Evolutionary conservation across 305 asterid genomes (phyloP), one percentile per base, ranked within the genome.

Genomic region (Plantago coronopus): DNA sequence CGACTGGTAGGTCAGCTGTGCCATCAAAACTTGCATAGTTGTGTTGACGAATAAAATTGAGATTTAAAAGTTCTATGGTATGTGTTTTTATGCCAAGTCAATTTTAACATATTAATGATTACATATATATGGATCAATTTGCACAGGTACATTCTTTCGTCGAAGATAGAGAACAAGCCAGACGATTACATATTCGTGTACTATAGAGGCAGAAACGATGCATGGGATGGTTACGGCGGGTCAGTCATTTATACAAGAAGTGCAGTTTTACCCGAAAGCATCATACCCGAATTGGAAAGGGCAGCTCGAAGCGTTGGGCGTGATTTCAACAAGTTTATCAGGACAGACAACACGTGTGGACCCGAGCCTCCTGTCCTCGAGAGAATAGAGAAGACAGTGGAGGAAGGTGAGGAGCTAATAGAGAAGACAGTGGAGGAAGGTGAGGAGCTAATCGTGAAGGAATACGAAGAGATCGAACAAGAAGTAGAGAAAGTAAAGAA

Each of bases 211-310:
- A 68, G 93, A 61, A 91, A 91, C 22, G 98, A 91, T 6, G 98
- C 98, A 19, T 91, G 98, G 97, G 97, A 91, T 49, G 98, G 98
- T 20, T 91, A 91, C 51, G 97, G 97, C 0, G 97, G 98, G 7
- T 79, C 97, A 17, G 90, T 91, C n/a, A 65, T 91, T 23, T 91
- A 91, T 79, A 91, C 98, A 1, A 79, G 96, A 69, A 86, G 95
- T 53, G 63, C 95, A 42, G 82, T 78, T 54, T 62, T 91, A 68
- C 96, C 97, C 0, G 88, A 88, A 65, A 81, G 79, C 82, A 86
- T 91, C 48, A 64, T 88, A 17, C 91, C 97, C 49, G 73, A 80
- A 61, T 66, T 91, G 43, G 79, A 86, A 69, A 81, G 34, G 69
- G 95, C 97, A 7, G 84, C 97, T 3, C 65, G 76, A 54, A 86